Evolutionary conservation across 75 land plant species (phyloP).

Genomic region (Picea sitchensis): DNA sequence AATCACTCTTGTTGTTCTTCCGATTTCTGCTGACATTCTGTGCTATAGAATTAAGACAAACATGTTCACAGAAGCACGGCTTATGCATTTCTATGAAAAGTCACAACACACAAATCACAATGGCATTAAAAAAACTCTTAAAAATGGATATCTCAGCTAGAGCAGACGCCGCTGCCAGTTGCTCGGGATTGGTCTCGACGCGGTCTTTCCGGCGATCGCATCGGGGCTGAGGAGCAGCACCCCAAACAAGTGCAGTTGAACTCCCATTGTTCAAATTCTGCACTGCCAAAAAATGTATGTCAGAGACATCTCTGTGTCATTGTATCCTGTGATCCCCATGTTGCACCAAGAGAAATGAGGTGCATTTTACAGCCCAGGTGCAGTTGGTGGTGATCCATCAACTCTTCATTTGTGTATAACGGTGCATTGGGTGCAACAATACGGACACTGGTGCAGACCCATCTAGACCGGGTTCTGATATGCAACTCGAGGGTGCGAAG

Average conservation of each 20-base stretch:
- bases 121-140: slow-evolving; percentile 1
- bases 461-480: too few relatives aligned
- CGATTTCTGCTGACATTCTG: slow-evolving; percentile 68
- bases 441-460: too few relatives aligned
- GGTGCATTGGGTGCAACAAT: too few relatives aligned
- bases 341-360: too few relatives aligned
- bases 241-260: slow-evolving; percentile 82
- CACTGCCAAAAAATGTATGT: slow-evolving; percentile 13
- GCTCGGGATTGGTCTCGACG: slow-evolving; percentile 97
- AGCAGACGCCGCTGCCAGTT: slow-evolving; percentile 89
- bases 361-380: too few relatives aligned
- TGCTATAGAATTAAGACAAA: slow-evolving; percentile 43
- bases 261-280: slow-evolving; percentile 62
- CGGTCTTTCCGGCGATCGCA: slow-evolving; percentile 92
- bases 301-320: background rate
- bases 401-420: too few relatives aligned
- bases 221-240: slow-evolving; percentile 88
- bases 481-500: too few relatives aligned
- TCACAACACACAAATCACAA: background rate
- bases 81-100: slow-evolving; percentile 3
- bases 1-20: slow-evolving; percentile 86
- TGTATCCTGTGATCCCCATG: too few relatives aligned
- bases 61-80: background rate
- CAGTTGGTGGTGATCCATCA: too few relatives aligned
- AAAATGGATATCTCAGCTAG: slow-evolving; percentile 90